A percentile compares a stretch with the other conserved stretches of the same genome.
Evolutionary conservation across 2,329 filamentous ascomycete species (phyloP).

Genomic region (Cladophialophora exuberans): DNA sequence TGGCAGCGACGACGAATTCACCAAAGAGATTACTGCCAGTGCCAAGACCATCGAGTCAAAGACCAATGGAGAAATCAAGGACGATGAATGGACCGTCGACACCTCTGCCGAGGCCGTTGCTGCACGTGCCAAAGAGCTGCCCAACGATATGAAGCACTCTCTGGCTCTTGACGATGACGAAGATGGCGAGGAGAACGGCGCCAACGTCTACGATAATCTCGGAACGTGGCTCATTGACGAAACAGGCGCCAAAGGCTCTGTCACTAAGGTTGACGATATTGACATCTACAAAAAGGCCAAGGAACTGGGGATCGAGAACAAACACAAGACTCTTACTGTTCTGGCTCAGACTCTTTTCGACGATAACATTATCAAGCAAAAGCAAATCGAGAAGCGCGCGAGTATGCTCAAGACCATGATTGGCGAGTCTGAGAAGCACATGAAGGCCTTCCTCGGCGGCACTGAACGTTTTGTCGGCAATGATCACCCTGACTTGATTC

Average conservation of each 20-base stretch:
- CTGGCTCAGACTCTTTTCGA: slow-evolving; percentile 93
- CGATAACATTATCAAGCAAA: slow-evolving; percentile 73
- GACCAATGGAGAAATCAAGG: slow-evolving; percentile 66
- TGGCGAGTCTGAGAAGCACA: slow-evolving; percentile 80
- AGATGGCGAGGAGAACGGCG: slow-evolving; percentile 77
- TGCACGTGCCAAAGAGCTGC: slow-evolving; percentile 88
- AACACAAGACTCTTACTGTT: slow-evolving; percentile 91
- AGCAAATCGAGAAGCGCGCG: slow-evolving; percentile 80
- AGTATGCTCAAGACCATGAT: slow-evolving; percentile 90
- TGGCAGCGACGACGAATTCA: slow-evolving; percentile 89
- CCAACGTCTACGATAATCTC: slow-evolving; percentile 83
- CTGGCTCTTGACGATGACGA: slow-evolving; percentile 81
- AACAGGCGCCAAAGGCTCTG: slow-evolving; percentile 68
- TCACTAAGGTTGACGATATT: slow-evolving; percentile 82
- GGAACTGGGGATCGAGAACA: slow-evolving; percentile 89
- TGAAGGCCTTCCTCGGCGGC: slow-evolving; percentile 93
- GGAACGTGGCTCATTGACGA: slow-evolving; percentile 87
- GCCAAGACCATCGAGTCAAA: slow-evolving; percentile 73
- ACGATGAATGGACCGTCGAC: slow-evolving; percentile 94
- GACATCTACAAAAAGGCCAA: slow-evolving; percentile 96
- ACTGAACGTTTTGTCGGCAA: slow-evolving; percentile 89
- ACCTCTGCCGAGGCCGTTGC: slow-evolving; percentile 94
- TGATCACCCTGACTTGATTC: slow-evolving; percentile 76
- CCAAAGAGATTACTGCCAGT: slow-evolving; percentile 70
- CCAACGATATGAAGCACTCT: slow-evolving; percentile 91